Evolutionary conservation across 2,329 filamentous ascomycete species (phyloP).

Genomic region (Penicillium sp.): DNA sequence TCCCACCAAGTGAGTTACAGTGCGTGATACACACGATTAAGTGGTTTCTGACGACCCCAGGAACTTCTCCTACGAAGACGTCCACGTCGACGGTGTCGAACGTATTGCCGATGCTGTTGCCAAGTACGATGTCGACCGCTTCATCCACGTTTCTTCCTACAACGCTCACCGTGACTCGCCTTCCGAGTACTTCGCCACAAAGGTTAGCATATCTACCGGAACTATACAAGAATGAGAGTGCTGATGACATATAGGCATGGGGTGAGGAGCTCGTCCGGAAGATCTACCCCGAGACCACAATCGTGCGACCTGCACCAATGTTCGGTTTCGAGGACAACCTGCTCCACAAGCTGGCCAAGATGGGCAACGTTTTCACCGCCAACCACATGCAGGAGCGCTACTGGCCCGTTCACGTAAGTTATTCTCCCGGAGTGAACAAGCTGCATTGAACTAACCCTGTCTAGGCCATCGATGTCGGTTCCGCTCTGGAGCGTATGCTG

Average conservation of each 20-base stretch:
- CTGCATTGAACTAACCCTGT: constrained; percentile 9
- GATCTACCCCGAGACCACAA: constrained; percentile 95
- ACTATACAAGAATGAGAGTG: background rate
- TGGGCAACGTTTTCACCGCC: constrained; percentile 78
- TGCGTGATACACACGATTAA: background rate
- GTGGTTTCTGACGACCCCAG: constrained; percentile 49
- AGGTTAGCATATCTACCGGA: constrained; percentile 53
- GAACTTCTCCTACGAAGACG: constrained; percentile 91
- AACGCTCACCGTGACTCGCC: constrained; percentile 77
- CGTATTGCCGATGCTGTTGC: constrained; percentile 91
- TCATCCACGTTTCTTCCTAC: constrained; percentile 94
- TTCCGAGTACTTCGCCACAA: constrained; percentile 88
- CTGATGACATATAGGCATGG: constrained; percentile 53
- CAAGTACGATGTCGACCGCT: constrained; percentile 97
- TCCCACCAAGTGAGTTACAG: constrained; percentile 74
- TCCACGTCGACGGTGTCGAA: constrained; percentile 88
- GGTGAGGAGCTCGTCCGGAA: constrained; percentile 79
- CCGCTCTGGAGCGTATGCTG: constrained; percentile 83
- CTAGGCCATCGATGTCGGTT: constrained; percentile 82
- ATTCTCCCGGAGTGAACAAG: background rate
- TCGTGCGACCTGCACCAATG: constrained; percentile 88
- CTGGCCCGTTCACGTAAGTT: constrained; percentile 79
- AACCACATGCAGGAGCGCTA: constrained; percentile 93
- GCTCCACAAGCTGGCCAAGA: constrained; percentile 76
- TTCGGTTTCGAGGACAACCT: constrained; percentile 95